Percentiles rank a stretch among this genome's conserved stretches.
Evolutionary conservation across 176 grass and related monocot species (phyloP).

Genomic region (Carex cristatella): DNA sequence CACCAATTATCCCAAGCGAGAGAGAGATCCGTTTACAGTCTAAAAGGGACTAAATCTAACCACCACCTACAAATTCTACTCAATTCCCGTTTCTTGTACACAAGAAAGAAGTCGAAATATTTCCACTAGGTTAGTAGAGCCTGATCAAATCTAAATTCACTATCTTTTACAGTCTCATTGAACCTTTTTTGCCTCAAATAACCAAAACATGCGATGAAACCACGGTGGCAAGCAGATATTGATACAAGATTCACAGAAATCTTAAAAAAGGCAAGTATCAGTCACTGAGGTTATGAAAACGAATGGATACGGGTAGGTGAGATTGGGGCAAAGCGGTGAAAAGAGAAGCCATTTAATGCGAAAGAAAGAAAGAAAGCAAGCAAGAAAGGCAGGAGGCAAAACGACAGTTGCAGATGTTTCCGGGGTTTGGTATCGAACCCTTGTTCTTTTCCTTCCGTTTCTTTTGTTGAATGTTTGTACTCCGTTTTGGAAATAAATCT

Average conservation of each 20-base stretch:
- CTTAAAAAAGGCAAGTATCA: neutral
- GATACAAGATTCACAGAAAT: neutral
- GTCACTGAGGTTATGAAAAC: neutral
- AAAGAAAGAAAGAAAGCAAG: neutral
- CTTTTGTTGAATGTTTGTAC: neutral
- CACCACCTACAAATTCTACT: neutral
- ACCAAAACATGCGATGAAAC: neutral
- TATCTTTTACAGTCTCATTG: neutral
- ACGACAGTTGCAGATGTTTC: neutral
- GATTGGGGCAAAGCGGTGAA: conserved; percentile 7
- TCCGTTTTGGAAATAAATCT: too few species aligned
- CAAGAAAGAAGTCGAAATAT: neutral
- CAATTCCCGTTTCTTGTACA: neutral
- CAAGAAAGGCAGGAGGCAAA: neutral
- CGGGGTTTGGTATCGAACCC: neutral
- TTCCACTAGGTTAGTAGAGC: neutral
- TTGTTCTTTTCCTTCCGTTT: neutral
- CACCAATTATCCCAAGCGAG: neutral
- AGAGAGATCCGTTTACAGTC: neutral
- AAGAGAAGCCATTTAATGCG: conserved; percentile 19
- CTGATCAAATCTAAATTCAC: neutral
- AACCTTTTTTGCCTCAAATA: neutral
- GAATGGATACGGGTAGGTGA: neutral
- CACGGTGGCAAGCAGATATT: neutral
- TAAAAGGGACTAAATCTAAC: neutral